phyloP scores from a whole-genome alignment of 768 basidiomycete genomes.

The Rhodotorula kratochvilovae region DNA sequence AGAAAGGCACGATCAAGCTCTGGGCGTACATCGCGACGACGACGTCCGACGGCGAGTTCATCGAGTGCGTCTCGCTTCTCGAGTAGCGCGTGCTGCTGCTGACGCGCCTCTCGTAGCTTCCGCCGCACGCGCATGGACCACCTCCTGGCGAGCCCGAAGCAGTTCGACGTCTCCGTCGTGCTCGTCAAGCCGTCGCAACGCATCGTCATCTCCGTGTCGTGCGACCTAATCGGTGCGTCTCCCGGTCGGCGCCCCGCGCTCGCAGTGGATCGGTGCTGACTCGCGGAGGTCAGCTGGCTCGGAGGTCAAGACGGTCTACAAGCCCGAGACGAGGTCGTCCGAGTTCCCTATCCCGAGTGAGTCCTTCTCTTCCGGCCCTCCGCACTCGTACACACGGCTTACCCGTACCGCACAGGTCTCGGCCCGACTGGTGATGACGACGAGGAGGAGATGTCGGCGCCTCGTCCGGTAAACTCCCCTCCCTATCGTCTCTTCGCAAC shows the following conservation, averaged over 20 bases:
- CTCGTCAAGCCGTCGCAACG: constrained; percentile 41
- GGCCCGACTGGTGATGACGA: background rate
- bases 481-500: too few relatives aligned
- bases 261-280: background rate
- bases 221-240: constrained; percentile 37
- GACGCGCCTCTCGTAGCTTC: constrained; percentile 1
- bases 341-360: constrained; percentile 26
- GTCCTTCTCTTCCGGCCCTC: background rate
- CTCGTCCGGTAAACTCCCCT: background rate
- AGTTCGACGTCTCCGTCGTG: constrained; percentile 16
- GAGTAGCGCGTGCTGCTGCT: too few relatives aligned
- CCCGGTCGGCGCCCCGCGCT: background rate
- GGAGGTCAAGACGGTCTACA: constrained; percentile 19
- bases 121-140: constrained; percentile 26
- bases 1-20: constrained; percentile 21
- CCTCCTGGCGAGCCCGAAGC: constrained; percentile 20
- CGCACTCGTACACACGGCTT: background rate
- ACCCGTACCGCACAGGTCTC: background rate
- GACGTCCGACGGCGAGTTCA: constrained; percentile 34
- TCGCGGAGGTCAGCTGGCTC: constrained; percentile 11
- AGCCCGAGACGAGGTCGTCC: constrained; percentile 11
- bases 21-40: constrained; percentile 14
- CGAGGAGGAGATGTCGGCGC: background rate
- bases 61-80: constrained; percentile 23
- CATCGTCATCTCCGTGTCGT: constrained; percentile 28